A percentile compares a stretch with the other conserved stretches of the same genome.
phyloP scores from a whole-genome alignment of 2,329 filamentous ascomycete genomes.

The Leptosphaerulina australis region DNA sequence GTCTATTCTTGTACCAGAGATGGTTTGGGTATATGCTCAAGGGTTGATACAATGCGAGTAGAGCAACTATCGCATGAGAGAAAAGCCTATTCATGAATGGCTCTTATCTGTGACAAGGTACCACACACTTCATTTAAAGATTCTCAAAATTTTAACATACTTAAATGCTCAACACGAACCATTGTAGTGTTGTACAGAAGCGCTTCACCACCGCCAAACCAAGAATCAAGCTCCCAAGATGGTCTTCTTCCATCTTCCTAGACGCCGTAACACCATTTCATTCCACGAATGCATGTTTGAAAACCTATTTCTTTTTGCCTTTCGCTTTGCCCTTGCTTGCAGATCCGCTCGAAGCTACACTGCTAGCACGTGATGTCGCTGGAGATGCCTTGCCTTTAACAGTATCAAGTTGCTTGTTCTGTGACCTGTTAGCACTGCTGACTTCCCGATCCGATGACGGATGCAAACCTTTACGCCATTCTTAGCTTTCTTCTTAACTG shows the following conservation, averaged over 20 bases:
- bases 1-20: too few relatives aligned
- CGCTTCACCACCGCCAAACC: neutral
- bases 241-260: neutral
- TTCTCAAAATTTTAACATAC: neutral
- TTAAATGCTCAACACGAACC: constrained; percentile 1
- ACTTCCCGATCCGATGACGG: too few relatives aligned
- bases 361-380: constrained; percentile 83
- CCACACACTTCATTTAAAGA: neutral
- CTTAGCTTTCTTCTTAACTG: constrained; percentile 95
- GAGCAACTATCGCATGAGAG: too few relatives aligned
- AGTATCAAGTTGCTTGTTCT: constrained; percentile 94
- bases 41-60: too few relatives aligned
- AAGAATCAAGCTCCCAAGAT: neutral
- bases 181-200: constrained; percentile 9
- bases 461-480: constrained; percentile 81
- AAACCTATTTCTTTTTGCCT: constrained; percentile 55
- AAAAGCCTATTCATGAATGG: neutral
- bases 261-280: constrained; percentile 26
- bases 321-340: constrained; percentile 56
- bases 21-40: too few relatives aligned
- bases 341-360: constrained; percentile 78
- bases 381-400: constrained; percentile 79
- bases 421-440: neutral
- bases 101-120: neutral
- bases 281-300: neutral